Evolutionary conservation across 768 basidiomycete species (phyloP).

Genomic region (Clavulina sp.): DNA sequence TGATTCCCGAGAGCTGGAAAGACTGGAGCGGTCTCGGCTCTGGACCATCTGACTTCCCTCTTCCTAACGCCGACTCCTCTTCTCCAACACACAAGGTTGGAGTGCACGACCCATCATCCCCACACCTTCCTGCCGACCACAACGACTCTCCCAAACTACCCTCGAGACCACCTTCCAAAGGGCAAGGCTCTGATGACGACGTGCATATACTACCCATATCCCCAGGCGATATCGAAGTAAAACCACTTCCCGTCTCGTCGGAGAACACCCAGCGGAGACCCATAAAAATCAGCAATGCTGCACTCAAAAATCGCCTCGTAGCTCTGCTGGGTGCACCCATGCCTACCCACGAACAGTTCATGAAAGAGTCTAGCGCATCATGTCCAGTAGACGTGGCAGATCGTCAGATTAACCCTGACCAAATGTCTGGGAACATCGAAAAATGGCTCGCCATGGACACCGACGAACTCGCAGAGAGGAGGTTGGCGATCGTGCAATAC

Average conservation of each 20-base stretch:
- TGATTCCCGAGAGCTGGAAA: conserved; percentile 1
- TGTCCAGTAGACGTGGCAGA: conserved; percentile 19
- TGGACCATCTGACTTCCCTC: not conserved
- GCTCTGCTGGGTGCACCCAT: conserved; percentile 18
- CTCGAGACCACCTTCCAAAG: no score
- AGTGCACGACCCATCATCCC: not conserved
- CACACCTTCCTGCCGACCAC: not conserved
- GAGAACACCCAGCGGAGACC: not conserved
- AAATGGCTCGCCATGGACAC: conserved; percentile 17
- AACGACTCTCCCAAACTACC: no score
- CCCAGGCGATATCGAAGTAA: not conserved
- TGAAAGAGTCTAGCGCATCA: conserved; percentile 11
- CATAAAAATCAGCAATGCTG: not conserved
- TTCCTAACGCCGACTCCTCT: conserved; percentile 1
- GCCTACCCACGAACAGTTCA: conserved; percentile 11
- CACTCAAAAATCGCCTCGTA: conserved; percentile 10
- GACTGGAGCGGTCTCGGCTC: conserved; percentile 2
- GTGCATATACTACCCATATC: not conserved
- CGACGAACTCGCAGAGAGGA: conserved; percentile 14
- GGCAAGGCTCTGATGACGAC: no score
- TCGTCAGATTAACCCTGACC: conserved; percentile 22
- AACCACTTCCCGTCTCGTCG: not conserved
- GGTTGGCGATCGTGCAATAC: conserved; percentile 17
- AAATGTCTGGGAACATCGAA: conserved; percentile 18
- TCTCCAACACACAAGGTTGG: no score